Percentiles rank a stretch among this genome's conserved stretches.
Evolutionary conservation across 352 stramenopile species (phyloP).

Genomic region (Phytophthora pistaciae): DNA sequence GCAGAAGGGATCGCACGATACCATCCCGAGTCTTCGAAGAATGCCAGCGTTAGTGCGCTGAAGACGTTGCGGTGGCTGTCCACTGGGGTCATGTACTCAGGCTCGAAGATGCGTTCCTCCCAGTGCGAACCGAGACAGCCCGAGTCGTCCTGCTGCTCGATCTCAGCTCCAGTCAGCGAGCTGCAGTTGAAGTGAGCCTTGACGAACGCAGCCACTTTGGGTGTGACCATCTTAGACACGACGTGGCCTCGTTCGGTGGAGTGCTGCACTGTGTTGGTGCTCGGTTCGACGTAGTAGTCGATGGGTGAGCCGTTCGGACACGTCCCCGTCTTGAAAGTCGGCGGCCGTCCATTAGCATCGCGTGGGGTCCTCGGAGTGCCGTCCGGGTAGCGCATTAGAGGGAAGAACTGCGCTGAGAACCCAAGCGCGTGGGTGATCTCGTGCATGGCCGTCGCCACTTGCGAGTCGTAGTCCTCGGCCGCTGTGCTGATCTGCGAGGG

Average conservation of each 20-base stretch:
- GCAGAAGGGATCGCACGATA: constrained; percentile 68
- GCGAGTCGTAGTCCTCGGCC: constrained; percentile 59
- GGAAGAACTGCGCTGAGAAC: constrained; percentile 82
- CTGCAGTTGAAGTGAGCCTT: constrained; percentile 77
- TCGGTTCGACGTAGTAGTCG: constrained; percentile 47
- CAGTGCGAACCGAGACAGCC: constrained; percentile 84
- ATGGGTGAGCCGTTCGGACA: constrained; percentile 68
- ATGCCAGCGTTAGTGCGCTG: constrained; percentile 78
- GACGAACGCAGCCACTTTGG: constrained; percentile 64
- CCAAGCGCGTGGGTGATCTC: constrained; percentile 87
- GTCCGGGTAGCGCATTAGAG: constrained; percentile 75
- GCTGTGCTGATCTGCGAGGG: constrained; percentile 69
- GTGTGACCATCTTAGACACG: constrained; percentile 78
- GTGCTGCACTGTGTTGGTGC: constrained; percentile 60
- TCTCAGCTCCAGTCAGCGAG: constrained; percentile 65
- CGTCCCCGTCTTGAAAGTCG: constrained; percentile 32
- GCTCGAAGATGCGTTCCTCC: constrained; percentile 87
- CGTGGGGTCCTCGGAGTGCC: constrained; percentile 74
- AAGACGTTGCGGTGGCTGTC: constrained; percentile 81
- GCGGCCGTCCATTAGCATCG: constrained; percentile 49
- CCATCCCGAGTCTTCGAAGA: constrained; percentile 88
- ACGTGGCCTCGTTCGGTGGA: constrained; percentile 59
- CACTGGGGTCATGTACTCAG: constrained; percentile 85
- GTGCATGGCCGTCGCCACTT: constrained; percentile 80
- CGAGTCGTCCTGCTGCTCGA: constrained; percentile 78